Evolutionary conservation across 148 eudicot species (phyloP).

Genomic region (Talinum fruticosum): DNA sequence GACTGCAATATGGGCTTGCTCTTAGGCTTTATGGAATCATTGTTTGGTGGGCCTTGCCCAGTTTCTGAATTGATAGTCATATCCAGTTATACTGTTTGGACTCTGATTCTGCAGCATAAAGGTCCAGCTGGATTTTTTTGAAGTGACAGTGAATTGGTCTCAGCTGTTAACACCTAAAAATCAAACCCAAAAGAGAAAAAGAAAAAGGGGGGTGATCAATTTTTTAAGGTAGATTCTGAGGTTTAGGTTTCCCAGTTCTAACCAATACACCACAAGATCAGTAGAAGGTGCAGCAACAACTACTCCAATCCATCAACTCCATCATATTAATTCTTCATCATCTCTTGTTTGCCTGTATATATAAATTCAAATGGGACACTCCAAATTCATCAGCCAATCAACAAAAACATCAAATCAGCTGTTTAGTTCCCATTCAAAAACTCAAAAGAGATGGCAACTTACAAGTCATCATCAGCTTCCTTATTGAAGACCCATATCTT

Average conservation of each 20-base stretch:
- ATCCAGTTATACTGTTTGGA: background rate
- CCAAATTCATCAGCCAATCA: slow-evolving; percentile 23
- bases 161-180: slow-evolving; percentile 17
- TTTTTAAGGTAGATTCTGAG: slow-evolving; percentile 5
- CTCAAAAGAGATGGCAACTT: slow-evolving; percentile 16
- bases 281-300: slow-evolving; percentile 21
- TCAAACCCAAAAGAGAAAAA: background rate
- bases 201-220: background rate
- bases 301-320: slow-evolving; percentile 60
- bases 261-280: slow-evolving; percentile 44
- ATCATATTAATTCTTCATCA: slow-evolving; percentile 11
- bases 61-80: background rate
- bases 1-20: background rate
- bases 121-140: slow-evolving; percentile 8
- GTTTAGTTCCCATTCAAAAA: slow-evolving; percentile 1
- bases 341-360: slow-evolving; percentile 16
- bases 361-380: slow-evolving; percentile 18
- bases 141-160: slow-evolving; percentile 13
- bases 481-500: slow-evolving; percentile 32
- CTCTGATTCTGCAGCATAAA: background rate
- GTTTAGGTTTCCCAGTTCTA: slow-evolving; percentile 36
- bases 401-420: slow-evolving; percentile 10
- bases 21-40: background rate
- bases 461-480: slow-evolving; percentile 22
- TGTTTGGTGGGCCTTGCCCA: slow-evolving; percentile 8